These are phyloP conservation scores for Capsicum chinense DNA, from an alignment of 257 asterid genomes.

Conservation along the genomic window DNA sequence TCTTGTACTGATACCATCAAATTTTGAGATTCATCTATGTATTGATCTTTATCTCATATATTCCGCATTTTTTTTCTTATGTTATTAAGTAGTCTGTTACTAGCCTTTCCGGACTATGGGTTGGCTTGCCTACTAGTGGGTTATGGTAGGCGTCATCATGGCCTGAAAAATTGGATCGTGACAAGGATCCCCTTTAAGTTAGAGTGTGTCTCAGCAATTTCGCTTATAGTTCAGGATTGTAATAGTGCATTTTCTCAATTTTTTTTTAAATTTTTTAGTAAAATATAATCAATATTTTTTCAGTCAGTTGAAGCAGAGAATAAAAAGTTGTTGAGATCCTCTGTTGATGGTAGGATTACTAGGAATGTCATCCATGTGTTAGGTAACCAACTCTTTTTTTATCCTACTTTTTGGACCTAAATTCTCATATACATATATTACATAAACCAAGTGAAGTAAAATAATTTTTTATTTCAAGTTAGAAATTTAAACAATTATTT, in stretches of 20 bases:
- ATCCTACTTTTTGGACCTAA: constrained; percentile 22
- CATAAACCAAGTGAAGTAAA: constrained; percentile 21
- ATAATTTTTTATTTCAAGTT: not conserved
- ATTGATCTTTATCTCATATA: too few species aligned
- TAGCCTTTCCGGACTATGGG: too few species aligned
- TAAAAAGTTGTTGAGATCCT: constrained; percentile 58
- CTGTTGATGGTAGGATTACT: constrained; percentile 44
- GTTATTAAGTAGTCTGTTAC: too few species aligned
- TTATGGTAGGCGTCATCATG: too few species aligned
- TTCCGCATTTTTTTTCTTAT: too few species aligned
- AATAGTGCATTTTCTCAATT: too few species aligned
- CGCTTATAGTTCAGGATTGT: too few species aligned
- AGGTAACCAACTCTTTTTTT: constrained; percentile 36
- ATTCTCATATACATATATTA: not conserved
- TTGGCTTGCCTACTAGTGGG: too few species aligned
- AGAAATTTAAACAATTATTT: not conserved
- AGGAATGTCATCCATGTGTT: constrained; percentile 54
- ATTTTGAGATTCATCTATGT: too few species aligned
- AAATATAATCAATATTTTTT: constrained; percentile 24
- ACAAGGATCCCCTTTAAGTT: not conserved
- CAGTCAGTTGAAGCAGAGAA: constrained; percentile 35
- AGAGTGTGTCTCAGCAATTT: too few species aligned
- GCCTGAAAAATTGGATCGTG: too few species aligned
- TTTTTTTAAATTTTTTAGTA: not conserved
- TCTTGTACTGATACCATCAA: too few species aligned